Evolutionary conservation across 345 rosid genomes (phyloP), one percentile per base, ranked within the genome.

Genomic region (Citrus reticulata): DNA sequence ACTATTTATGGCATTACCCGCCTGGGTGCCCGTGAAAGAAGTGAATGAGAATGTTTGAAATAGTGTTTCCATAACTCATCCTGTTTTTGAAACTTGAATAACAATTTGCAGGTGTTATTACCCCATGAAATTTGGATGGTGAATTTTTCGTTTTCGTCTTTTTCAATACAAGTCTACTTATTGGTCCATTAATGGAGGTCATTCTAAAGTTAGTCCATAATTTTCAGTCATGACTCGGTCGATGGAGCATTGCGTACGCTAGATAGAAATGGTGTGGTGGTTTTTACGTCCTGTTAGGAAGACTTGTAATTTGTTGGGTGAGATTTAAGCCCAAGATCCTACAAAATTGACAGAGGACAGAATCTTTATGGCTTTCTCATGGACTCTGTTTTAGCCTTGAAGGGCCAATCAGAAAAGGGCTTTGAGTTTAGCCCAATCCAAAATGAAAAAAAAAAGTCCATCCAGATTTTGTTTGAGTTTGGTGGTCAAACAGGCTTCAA

Each of bases 31-130:
- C 69, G 76, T 63, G 83, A 80, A 32, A 69, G 30, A 64, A 57
- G 75, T 78, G 54, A 78, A 78, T 74, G 8, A 14, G 73, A 69
- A 35, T 37, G 46, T 67, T 35, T 39, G 68, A 63, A 63, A 34
- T 20, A 11, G 24, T 25, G 55, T 30, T 16, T 4, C 4, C 22
- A 0, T 16, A 6, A 29, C n/a, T 42, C 46, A 46, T 8, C 64
- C 11, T 34, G 9, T 57, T 79, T 73, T 73, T 73, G 25, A 79
- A 61, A 8, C 69, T 80, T 70, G 66, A 74, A 74, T 61, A 61
- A 19, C 34, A 27, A 25, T 35, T 58, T n/a, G 24, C 27, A 20
- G 3, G 9, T 8, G 62, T 55, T 20, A 55, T 55, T 20, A 55
- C 10, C 0, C 24, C 8, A 57, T 17, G n/a, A 20, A 20, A 57